Evolutionary conservation across 1,139 yeast species (phyloP).

Genomic region (Blastobotrys aristatus): DNA sequence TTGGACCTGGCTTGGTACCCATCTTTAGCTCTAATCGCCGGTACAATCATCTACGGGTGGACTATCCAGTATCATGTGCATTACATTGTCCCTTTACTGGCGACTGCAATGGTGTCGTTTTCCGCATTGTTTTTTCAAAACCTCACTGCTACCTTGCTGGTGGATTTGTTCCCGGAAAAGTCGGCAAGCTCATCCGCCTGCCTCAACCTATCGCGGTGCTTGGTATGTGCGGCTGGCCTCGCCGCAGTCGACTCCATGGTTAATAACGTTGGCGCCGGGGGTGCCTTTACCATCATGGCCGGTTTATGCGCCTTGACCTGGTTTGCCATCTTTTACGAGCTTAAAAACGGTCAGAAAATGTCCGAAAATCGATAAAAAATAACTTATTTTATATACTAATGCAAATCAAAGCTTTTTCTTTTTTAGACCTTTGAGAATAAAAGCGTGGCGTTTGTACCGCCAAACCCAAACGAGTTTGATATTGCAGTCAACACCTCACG

Average conservation of each 20-base stretch:
- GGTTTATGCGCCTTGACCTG: slow-evolving; percentile 34
- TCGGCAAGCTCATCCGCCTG: slow-evolving; percentile 60
- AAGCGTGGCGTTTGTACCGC: slow-evolving; percentile 82
- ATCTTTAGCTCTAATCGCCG: slow-evolving; percentile 28
- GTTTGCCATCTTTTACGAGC: slow-evolving; percentile 17
- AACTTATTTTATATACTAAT: too few species aligned
- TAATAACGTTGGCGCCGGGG: slow-evolving; percentile 50
- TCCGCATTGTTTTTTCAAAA: slow-evolving; percentile 50
- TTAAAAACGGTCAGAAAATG: not conserved
- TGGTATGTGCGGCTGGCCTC: slow-evolving; percentile 55
- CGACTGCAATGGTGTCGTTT: slow-evolving; percentile 45
- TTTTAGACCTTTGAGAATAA: not conserved
- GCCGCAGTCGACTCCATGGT: slow-evolving; percentile 60
- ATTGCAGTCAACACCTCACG: slow-evolving; percentile 52
- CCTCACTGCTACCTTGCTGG: slow-evolving; percentile 50
- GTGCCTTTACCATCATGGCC: slow-evolving; percentile 56
- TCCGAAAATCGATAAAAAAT: too few species aligned
- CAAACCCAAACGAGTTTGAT: slow-evolving; percentile 94
- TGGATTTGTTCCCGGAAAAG: slow-evolving; percentile 55
- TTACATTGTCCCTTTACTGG: slow-evolving; percentile 52
- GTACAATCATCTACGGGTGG: slow-evolving; percentile 65
- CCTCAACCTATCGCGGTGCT: slow-evolving; percentile 56
- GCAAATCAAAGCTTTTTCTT: too few species aligned
- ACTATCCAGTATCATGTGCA: slow-evolving; percentile 46
- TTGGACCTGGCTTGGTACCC: slow-evolving; percentile 38